Evolutionary conservation across 805 yeast genomes (phyloP), one percentile per base, ranked within the genome.

Genomic region (Limtongozyma cylindracea): DNA sequence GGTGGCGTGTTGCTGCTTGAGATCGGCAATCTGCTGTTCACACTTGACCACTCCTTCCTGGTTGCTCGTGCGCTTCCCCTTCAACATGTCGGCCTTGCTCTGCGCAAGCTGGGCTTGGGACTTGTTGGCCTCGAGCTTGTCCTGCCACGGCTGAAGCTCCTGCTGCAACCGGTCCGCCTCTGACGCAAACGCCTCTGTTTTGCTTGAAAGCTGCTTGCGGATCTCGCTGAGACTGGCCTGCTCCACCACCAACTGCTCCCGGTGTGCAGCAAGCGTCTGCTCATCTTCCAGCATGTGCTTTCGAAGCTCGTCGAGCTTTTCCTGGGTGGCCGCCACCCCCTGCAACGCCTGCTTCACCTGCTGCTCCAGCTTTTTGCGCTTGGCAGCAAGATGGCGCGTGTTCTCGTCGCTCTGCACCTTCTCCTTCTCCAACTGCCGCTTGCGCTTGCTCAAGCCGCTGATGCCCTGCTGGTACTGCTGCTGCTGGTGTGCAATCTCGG

Each of bases 61-160:
- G 2, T 56, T 36, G 10, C 53, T 52, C 1, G 38, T 37, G 21
- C 52, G 46, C 26, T 63, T 60, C 10, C 53, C 57, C 12, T 45
- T 35, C 6, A 72, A 34, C 39, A 76, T 54, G 12, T 62, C 61
- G n/a, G 76, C 53, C 27, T 69, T 63, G 6, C 76, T 61, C 23
- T 60, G 53, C 3, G 66, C 60, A n/a, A 76, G 56, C 22, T 66
- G 59, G 6, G 72, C 56, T 20, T 65, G 64, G 9, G 72, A 58
- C 24, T 64, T 64, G 25, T 68, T 66, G 10, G 58, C 56, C 27
- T 60, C 66, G 15, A 80, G 45, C 29, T 64, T 57, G 13, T 59
- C 68, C 27, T 63, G 64, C 82, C 91, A 78, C 0, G 96, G 98
- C 31, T 74, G 82, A 5, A 78, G 45, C 27, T 69, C 53, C 6